phyloP scores from a whole-genome alignment of 2,329 filamentous ascomycete genomes.

The Aureobasidium musti region DNA sequence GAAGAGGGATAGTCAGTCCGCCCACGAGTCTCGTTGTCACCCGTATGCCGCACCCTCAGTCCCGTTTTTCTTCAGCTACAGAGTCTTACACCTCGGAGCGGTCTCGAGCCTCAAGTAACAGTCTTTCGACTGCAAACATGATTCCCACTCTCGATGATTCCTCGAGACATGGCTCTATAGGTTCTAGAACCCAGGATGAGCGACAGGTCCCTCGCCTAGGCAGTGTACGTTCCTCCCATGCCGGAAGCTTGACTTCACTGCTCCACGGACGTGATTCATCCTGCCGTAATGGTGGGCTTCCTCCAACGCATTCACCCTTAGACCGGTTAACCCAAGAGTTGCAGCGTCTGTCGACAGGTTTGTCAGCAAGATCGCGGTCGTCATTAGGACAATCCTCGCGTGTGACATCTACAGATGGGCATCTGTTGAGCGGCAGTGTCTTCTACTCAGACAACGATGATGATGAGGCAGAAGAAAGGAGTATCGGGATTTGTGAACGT shows the following conservation, averaged over 20 bases:
- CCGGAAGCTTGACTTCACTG: not conserved
- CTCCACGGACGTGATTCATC: not conserved
- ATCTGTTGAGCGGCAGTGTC: conserved; percentile 3
- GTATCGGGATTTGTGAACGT: not conserved
- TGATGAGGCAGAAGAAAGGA: not conserved
- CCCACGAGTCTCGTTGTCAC: not conserved
- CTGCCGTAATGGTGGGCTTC: conserved; percentile 3
- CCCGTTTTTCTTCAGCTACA: not conserved
- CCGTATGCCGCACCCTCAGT: not conserved
- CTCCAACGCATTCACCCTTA: conserved; percentile 38
- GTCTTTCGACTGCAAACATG: not conserved
- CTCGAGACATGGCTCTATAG: not conserved
- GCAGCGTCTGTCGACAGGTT: conserved; percentile 34
- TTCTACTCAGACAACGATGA: conserved; percentile 17
- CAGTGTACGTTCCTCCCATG: not conserved
- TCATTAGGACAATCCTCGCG: not conserved
- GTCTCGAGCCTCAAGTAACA: conserved; percentile 1
- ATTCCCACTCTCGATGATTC: not conserved
- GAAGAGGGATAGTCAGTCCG: not conserved
- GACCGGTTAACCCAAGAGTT: conserved; percentile 40
- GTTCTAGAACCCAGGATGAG: not conserved
- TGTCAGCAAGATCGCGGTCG: conserved; percentile 1
- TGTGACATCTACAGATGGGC: conserved; percentile 3
- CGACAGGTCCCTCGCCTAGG: not conserved
- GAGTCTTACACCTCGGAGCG: not conserved